phyloP scores from a whole-genome alignment of 306 rosid species.

The Lagenaria siceraria region DNA sequence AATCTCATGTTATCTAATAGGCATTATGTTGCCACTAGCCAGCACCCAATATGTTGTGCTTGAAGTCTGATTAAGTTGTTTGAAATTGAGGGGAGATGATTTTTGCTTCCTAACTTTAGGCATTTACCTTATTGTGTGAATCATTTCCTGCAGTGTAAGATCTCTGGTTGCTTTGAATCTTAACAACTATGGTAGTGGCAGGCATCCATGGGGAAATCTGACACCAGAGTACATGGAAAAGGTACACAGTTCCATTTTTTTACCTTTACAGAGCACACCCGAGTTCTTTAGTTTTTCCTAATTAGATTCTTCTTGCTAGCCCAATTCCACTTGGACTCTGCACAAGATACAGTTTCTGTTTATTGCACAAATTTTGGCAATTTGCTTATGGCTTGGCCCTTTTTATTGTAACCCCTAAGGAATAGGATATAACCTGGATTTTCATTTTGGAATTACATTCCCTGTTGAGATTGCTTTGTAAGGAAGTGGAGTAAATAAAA shows the following conservation, averaged over 20 bases:
- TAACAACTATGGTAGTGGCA: slow-evolving; percentile 93
- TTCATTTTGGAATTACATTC: slow-evolving; percentile 1
- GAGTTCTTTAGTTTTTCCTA: not conserved
- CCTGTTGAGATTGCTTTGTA: not conserved
- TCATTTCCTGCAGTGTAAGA: slow-evolving; percentile 62
- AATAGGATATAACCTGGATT: not conserved
- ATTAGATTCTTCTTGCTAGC: not conserved
- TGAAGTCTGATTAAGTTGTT: not conserved
- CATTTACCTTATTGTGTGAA: slow-evolving; percentile 8
- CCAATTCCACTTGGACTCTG: not conserved
- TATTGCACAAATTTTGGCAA: not conserved
- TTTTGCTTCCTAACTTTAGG: not conserved
- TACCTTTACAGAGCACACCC: not conserved
- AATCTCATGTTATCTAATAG: too few relatives aligned
- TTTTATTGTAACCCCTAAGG: not conserved
- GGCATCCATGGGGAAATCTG: slow-evolving; percentile 92
- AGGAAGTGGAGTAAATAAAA: not conserved
- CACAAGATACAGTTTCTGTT: not conserved
- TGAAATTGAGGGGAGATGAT: not conserved
- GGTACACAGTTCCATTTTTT: slow-evolving; percentile 30
- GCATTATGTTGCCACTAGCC: not conserved
- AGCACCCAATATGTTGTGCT: not conserved
- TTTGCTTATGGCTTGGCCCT: not conserved
- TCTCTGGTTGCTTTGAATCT: slow-evolving; percentile 88
- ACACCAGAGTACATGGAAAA: slow-evolving; percentile 85